phyloP scores from a whole-genome alignment of 2,329 filamentous ascomycete genomes.

The Botrytis byssoidea region DNA sequence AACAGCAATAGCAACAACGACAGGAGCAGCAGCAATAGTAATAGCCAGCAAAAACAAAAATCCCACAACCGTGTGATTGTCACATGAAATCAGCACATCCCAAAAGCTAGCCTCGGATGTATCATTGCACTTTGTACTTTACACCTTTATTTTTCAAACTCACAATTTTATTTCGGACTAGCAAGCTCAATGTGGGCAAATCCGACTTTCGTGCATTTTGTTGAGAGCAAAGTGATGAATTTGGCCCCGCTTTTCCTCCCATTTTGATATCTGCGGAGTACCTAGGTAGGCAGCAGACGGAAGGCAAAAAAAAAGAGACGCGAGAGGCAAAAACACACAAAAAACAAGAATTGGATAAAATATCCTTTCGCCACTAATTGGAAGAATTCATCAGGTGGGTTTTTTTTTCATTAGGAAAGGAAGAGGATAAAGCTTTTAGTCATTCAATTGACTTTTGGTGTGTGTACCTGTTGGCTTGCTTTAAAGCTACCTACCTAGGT shows the following conservation, averaged over 20 bases:
- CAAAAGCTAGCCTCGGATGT: not conserved
- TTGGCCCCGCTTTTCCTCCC: not conserved
- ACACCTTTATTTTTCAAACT: not conserved
- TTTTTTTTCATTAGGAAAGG: not conserved
- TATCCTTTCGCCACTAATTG: not conserved
- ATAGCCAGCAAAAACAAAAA: not conserved
- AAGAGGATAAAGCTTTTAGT: not conserved
- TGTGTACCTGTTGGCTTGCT: not conserved
- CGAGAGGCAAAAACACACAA: not conserved
- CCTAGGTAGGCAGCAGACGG: too few relatives aligned
- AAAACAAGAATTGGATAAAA: not conserved
- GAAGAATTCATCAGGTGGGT: not conserved
- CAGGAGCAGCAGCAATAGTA: not conserved
- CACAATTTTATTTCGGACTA: not conserved
- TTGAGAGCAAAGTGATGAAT: not conserved
- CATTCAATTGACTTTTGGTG: not conserved
- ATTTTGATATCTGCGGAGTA: not conserved
- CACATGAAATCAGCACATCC: not conserved
- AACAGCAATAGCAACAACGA: not conserved
- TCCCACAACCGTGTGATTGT: not conserved
- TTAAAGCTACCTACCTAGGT: not conserved
- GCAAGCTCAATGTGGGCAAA: conserved; percentile 2
- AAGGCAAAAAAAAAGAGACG: not conserved
- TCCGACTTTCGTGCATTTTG: conserved; percentile 11
- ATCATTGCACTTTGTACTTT: not conserved